Percentiles rank a stretch among this genome's conserved stretches.
Conservation (phyloP, 2,329 filamentous ascomycete genomes). For the Colletotrichum australisinense region DNA sequence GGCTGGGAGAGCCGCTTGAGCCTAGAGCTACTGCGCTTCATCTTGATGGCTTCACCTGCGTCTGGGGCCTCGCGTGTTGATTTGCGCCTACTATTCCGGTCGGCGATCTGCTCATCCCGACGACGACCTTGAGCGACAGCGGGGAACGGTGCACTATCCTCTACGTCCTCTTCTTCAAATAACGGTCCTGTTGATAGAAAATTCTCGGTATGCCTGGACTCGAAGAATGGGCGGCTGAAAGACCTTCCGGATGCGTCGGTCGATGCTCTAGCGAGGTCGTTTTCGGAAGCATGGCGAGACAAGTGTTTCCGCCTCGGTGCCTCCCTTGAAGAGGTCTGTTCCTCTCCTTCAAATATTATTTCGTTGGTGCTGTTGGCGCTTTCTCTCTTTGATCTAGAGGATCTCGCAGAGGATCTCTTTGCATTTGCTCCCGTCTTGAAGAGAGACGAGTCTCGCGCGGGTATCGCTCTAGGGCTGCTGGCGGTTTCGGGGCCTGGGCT, state of each 20-base stretch:
- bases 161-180: constrained; percentile 47
- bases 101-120: constrained; percentile 60
- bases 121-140: constrained; percentile 72
- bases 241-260: constrained; percentile 39
- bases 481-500: constrained; percentile 41
- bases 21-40: constrained; percentile 68
- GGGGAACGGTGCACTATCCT: constrained; percentile 78
- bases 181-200: constrained; percentile 21
- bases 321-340: constrained; percentile 38
- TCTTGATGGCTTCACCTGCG: constrained; percentile 53
- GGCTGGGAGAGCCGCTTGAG: constrained; percentile 69
- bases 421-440: constrained; percentile 64
- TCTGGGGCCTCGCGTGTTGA: constrained; percentile 64
- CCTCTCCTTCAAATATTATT: constrained; percentile 56
- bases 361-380: constrained; percentile 51
- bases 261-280: constrained; percentile 32
- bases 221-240: constrained; percentile 31
- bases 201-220: constrained; percentile 35
- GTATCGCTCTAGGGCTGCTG: constrained; percentile 67
- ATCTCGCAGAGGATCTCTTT: constrained; percentile 64
- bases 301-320: constrained; percentile 39
- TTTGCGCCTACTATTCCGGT: constrained; percentile 54
- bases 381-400: constrained; percentile 61
- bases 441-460: constrained; percentile 75
- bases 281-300: constrained; percentile 38